Evolutionary conservation across 371 early-diverging fungal genomes (phyloP), one percentile per base, ranked within the genome.

Genomic region (Catenaria anguillulae): DNA sequence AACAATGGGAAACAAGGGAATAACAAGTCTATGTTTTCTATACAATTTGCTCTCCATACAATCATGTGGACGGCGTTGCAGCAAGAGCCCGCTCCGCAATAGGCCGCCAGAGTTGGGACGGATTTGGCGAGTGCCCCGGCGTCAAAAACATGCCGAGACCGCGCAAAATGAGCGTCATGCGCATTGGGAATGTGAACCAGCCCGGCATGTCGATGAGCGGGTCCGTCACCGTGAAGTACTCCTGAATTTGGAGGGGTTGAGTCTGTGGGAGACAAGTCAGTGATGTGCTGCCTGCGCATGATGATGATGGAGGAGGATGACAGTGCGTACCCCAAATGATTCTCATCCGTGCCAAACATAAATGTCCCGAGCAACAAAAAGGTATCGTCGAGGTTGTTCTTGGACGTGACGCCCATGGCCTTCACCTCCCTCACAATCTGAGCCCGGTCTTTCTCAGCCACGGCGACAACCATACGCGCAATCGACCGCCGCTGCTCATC

Each of bases 21-120:
- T n/a, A n/a, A n/a, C n/a, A n/a, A n/a, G n/a, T n/a, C n/a, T n/a
- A n/a, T n/a, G n/a, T n/a, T n/a, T n/a, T n/a, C n/a, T n/a, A n/a
- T n/a, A n/a, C n/a, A n/a, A n/a, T n/a, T n/a, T n/a, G n/a, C n/a
- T n/a, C n/a, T n/a, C n/a, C n/a, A n/a, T n/a, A n/a, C n/a, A n/a
- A n/a, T n/a, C n/a, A n/a, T n/a, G n/a, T n/a, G n/a, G n/a, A n/a
- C n/a, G n/a, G n/a, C n/a, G n/a, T n/a, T n/a, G n/a, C 21, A 4
- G 45, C 21, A 24, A 56, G 26, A 19, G n/a, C 56, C 24, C 36
- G 56, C 29, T 56, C 56, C 56, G 56, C 56, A 56, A 23, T 17
- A 24, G 23, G 26, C 23, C 34, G 35, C 56, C 56, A 56, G 21
- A 26, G 10, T 12, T 8, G n/a, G 4, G 56, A 24, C 8, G 37